Conservation (phyloP, 441 rosid genomes). For the Gossypium lobatum region DNA sequence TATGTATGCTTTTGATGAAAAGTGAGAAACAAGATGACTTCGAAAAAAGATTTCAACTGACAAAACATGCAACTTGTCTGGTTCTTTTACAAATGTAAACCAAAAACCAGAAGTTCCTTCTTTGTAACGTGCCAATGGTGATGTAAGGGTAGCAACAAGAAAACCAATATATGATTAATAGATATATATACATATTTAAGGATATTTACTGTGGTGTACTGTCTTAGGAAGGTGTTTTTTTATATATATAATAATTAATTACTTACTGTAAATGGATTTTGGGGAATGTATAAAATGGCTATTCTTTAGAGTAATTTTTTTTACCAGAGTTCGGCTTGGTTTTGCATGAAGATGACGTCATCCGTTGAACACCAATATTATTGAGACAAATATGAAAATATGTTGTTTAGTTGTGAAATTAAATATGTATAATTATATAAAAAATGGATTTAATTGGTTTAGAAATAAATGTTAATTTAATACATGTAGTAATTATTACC, state of each 20-base stretch:
- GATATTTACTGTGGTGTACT: neutral
- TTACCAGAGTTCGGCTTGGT: neutral
- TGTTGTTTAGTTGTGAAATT: too few relatives aligned
- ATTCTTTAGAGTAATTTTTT: neutral
- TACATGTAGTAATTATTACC: too few relatives aligned
- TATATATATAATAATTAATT: neutral
- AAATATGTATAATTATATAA: too few relatives aligned
- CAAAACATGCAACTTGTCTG: neutral
- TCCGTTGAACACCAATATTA: neutral
- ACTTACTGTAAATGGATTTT: neutral
- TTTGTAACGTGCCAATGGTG: constrained; percentile 1
- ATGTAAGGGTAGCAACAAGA: neutral
- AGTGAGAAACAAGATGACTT: neutral
- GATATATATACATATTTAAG: neutral
- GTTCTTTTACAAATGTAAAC: neutral
- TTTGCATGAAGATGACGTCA: neutral
- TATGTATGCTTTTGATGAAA: too few relatives aligned
- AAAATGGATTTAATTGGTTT: too few relatives aligned
- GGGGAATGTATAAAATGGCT: neutral
- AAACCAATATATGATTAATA: neutral
- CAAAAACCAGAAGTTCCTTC: neutral
- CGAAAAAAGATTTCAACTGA: neutral
- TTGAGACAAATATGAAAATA: too few relatives aligned
- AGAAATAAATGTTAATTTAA: too few relatives aligned
- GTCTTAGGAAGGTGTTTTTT: neutral